Base-by-base conservation (phyloP, 345 rosid genomes). In the Lagerstroemia speciosa region DNA sequence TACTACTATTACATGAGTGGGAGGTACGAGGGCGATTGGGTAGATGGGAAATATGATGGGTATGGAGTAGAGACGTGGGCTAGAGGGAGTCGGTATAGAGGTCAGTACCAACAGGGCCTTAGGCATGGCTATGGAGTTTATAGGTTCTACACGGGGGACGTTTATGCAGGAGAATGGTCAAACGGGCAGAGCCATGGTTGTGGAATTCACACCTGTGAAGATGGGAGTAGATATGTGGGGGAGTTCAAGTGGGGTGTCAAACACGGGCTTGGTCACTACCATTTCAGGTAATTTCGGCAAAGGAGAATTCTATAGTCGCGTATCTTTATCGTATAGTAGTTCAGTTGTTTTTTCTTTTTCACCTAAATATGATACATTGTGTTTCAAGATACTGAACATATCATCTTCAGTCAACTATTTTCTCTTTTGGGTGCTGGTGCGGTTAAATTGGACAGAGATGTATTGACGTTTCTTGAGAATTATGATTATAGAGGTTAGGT, bases 61-160 rank as follows among this genome's bases (percentile, higher is more conserved):
- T 81, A 77, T 69, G 98, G 98, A 29, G 96, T 93, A 9, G 97
- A 93, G 77, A 93, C 97, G 0, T 93, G 97, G 98, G 95, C 98
- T 0, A 81, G 91, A 75, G 97, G 98, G 29, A 93, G 98, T 76
- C 88, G 96, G 34, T 93, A 84, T 69, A 78, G 93, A 36, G 98
- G 98, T 31, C 97, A 91, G 68, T 93, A 91, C 64, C 69, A 85
- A 71, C 91, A 91, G 74, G 99, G 99, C 0, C 85, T 91, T 69
- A 79, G 97, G 78, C 90, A 93, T 71, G 99, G 95, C 5, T 89
- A 78, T 62, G 97, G 96, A 8, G 91, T 83, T 40, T 94, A 94
- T 53, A 83, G 96, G 71, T 94, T 94, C 72, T 91, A 93, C 67
- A 89, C 98, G 0, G 98, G 99, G 16, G 97, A 93, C 75, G 89